Base-by-base conservation (phyloP, 371 early-diverging fungal genomes). In the Mortierella sp. region DNA sequence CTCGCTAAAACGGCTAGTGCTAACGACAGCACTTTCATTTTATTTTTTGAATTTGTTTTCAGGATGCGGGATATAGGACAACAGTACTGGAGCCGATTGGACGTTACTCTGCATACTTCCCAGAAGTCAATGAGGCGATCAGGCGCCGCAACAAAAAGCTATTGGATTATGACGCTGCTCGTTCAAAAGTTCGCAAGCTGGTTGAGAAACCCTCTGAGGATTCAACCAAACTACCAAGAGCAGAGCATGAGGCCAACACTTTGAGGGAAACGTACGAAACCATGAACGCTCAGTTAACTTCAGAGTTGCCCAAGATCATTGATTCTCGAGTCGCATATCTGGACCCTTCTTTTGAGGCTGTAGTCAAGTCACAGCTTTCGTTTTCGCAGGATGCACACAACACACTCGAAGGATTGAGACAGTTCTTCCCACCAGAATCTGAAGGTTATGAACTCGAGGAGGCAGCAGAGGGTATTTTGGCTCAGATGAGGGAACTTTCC, bases 71-170 rank as follows among this genome's bases (percentile, higher is more conserved):
- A 22, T 97, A 93, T 84, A 88, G 94, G 48, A 85, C 90, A 2
- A 94, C 97, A 19, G 96, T 97, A 1, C 78, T 97, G 60, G 95
- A 97, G 47, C 98, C 98, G 7, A 84, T 97, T 45, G 95, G 92
- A 22, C 90, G 94, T 70, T 94, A 93, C 80, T 90, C 92, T 48
- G 92, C 93, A 13, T 95, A 93, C 67, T 95, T 99, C 82, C 97
- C 98, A 7, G 96, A 96, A 71, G 91, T 96, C 72, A 96, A 97
- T 79, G 96, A 97, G 68, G 93, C 95, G 4, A 94, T 97, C 60
- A 94, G 92, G 78, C 92, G 94, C 62, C 92, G 98, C 33, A 88
- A 92, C 64, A 94, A 94, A 74, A 97, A 97, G 79, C 74, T 96
- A 43, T 83, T 96, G 33, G 98, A 98, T 74, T 96, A 97, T 72